Conservation (phyloP, 805 yeast genomes). For the Metschnikowia proteae region DNA sequence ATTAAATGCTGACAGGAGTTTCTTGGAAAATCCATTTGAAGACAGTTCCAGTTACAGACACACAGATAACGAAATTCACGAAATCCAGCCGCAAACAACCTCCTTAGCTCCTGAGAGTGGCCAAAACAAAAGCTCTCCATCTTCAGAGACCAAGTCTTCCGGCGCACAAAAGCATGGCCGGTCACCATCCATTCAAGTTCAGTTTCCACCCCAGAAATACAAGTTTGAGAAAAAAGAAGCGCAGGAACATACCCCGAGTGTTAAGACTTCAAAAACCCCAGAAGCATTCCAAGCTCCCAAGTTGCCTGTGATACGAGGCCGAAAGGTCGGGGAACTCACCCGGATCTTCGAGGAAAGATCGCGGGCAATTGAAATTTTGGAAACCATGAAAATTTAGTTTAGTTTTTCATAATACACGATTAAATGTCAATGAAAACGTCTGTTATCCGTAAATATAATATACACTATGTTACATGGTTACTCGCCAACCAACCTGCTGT, state of each 20-base stretch:
- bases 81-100: neutral
- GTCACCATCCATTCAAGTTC: conserved; percentile 18
- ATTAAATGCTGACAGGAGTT: neutral
- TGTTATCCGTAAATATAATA: conserved; percentile 5
- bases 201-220: conserved; percentile 39
- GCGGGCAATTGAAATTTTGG: conserved; percentile 34
- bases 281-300: conserved; percentile 11
- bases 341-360: conserved; percentile 59
- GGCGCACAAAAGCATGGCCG: neutral
- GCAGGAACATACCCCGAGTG: neutral
- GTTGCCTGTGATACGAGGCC: conserved; percentile 47
- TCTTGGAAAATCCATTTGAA: neutral
- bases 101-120: neutral
- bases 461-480: conserved; percentile 23
- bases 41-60: neutral
- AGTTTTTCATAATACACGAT: neutral
- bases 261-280: neutral
- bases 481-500: conserved; percentile 43
- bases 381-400: conserved; percentile 9
- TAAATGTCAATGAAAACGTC: conserved; percentile 1
- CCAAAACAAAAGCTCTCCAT: neutral
- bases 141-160: neutral
- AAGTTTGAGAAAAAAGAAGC: conserved; percentile 19
- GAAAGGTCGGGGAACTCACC: conserved; percentile 61
- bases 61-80: neutral